Evolutionary conservation across 108 stramenopile species (phyloP), one percentile per base, ranked within the genome.

Genomic region (Cylindrotheca fusiformis): DNA sequence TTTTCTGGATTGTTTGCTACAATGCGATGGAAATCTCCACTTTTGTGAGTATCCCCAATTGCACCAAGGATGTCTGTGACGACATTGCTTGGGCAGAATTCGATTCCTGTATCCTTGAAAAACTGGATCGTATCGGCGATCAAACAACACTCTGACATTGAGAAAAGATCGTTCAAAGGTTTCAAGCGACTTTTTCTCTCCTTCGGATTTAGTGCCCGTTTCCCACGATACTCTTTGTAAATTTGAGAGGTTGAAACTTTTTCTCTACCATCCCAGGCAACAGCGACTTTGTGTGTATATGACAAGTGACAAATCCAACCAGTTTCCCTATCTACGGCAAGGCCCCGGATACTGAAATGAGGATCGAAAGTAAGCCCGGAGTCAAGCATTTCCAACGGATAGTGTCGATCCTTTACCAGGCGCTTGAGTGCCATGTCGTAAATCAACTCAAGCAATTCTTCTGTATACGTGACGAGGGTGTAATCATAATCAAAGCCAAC

Each of bases 401-500:
- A 98, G 30, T 90, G 74, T 28, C 83, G 66, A 53, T 93, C 86
- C 14, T 83, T 62, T 21, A 96, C 94, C 60, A 98, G 76, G 29
- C 94, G 74, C 30, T 80, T 78, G 49, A 91, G 67, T 2, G 98
- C 92, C 93, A 94, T 91, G 27, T 90, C 84, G 68, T 96, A 98
- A 48, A 98, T 96, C 44, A 97, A 80, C 2, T 77, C 71, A 64
- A 95, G 68, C 23, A 96, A 68, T 60, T 93, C 86, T 25, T 86
- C 74, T 3, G 76, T 88, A 63, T 96, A 98, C 10, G 94, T 92
- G 18, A 95, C 92, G 4, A 98, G 81, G 2, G 97, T 98, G 62
- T 97, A 98, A 68, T 98, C 97, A 61, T 90, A 96, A 68, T 98
- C 97, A 59, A 97, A 98, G 18, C 97, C 97, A 19, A 98, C 77